Percentiles rank a stretch among this genome's conserved stretches.
These are phyloP conservation scores for Podospora appendiculata DNA, from an alignment of 495 filamentous ascomycete genomes.

Conservation along the genomic window DNA sequence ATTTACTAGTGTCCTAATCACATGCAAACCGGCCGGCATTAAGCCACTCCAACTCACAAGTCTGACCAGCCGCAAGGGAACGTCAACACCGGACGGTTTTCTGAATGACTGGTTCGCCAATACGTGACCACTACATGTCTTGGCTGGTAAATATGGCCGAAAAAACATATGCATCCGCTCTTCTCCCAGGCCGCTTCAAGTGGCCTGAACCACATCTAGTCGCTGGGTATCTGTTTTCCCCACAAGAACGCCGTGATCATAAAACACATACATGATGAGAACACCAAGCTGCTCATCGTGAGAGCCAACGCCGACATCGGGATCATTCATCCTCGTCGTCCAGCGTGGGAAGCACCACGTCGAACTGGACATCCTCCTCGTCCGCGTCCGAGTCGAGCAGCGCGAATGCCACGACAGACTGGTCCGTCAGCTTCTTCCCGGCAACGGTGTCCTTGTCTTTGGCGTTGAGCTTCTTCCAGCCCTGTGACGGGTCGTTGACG, in stretches of 20 bases:
- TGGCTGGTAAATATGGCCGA: too few relatives aligned
- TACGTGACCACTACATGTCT: too few relatives aligned
- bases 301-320: neutral
- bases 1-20: too few relatives aligned
- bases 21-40: too few relatives aligned
- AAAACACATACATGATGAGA: neutral
- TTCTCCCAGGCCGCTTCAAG: too few relatives aligned
- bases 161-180: too few relatives aligned
- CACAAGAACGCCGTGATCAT: neutral
- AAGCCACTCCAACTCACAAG: too few relatives aligned
- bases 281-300: neutral
- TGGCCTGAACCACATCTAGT: too few relatives aligned
- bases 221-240: too few relatives aligned
- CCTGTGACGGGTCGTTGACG: constrained; percentile 22
- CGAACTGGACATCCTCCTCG: constrained; percentile 50
- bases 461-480: constrained; percentile 32
- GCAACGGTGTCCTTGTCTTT: constrained; percentile 28
- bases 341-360: constrained; percentile 54
- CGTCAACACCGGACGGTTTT: too few relatives aligned
- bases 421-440: constrained; percentile 42
- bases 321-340: constrained; percentile 25
- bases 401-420: constrained; percentile 62
- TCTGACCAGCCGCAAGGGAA: too few relatives aligned
- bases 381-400: constrained; percentile 43
- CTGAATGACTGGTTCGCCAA: too few relatives aligned